Evolutionary conservation across 257 asterid species (phyloP).

Genomic region (Hygrophila difformis): DNA sequence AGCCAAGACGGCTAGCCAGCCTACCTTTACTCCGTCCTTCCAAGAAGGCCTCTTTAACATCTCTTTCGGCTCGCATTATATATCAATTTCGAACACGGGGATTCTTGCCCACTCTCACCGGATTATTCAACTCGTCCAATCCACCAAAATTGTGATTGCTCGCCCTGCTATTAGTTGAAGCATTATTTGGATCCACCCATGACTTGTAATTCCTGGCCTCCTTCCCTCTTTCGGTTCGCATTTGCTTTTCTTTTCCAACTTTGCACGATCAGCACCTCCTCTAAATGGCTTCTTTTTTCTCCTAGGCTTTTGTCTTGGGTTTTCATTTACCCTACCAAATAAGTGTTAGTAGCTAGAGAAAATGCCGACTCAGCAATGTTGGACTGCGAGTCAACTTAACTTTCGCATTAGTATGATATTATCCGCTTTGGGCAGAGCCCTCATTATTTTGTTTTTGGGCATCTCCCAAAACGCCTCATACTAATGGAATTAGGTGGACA

Average conservation of each 20-base stretch:
- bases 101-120: constrained; percentile 21
- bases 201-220: constrained; percentile 35
- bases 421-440: too few relatives aligned
- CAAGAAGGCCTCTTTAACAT: too few relatives aligned
- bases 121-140: constrained; percentile 81
- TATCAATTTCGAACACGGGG: constrained; percentile 14
- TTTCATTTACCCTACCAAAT: constrained; percentile 36
- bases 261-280: constrained; percentile 20
- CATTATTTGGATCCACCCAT: constrained; percentile 36
- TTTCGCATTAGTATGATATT: too few relatives aligned
- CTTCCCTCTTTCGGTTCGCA: constrained; percentile 20
- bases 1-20: too few relatives aligned
- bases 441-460: too few relatives aligned
- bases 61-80: too few relatives aligned
- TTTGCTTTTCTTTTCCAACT: constrained; percentile 33
- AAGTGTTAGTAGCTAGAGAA: constrained; percentile 41
- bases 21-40: too few relatives aligned
- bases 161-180: constrained; percentile 19
- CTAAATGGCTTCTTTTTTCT: constrained; percentile 30
- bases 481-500: too few relatives aligned
- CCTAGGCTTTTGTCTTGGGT: constrained; percentile 30
- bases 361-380: too few relatives aligned
- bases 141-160: constrained; percentile 47
- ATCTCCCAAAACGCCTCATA: too few relatives aligned
- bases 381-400: too few relatives aligned